phyloP scores from a whole-genome alignment of 2,329 filamentous ascomycete species.

The Celoporthe dispersa region DNA sequence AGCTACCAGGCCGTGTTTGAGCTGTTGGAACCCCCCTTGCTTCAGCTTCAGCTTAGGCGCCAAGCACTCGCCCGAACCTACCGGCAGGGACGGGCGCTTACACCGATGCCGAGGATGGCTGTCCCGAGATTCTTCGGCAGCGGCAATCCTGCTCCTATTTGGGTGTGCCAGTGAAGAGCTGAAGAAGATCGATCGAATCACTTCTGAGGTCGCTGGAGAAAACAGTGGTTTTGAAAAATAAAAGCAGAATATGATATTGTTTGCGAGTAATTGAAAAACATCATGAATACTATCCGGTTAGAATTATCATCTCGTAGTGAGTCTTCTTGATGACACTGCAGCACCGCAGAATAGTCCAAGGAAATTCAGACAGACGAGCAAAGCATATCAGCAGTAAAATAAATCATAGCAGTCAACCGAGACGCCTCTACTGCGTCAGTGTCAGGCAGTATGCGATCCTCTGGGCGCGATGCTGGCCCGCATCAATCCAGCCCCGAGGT shows the following conservation, averaged over 20 bases:
- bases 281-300: no score
- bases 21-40: not conserved
- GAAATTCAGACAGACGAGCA: not conserved
- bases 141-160: not conserved
- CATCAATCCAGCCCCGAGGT: not conserved
- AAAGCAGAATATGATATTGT: not conserved
- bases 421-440: not conserved
- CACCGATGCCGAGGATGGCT: constrained; percentile 6
- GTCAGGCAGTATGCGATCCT: not conserved
- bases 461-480: not conserved
- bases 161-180: not conserved
- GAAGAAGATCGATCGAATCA: no score
- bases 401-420: not conserved
- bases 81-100: not conserved
- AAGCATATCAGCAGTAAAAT: not conserved
- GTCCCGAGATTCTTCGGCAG: not conserved
- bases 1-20: not conserved
- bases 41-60: not conserved
- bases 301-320: not conserved
- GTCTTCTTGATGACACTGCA: not conserved
- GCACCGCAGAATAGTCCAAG: not conserved
- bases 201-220: not conserved
- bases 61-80: not conserved
- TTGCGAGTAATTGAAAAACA: not conserved
- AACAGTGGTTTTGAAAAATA: not conserved